Evolutionary conservation across 768 basidiomycete species (phyloP).

Genomic region (Suillus americanus): DNA sequence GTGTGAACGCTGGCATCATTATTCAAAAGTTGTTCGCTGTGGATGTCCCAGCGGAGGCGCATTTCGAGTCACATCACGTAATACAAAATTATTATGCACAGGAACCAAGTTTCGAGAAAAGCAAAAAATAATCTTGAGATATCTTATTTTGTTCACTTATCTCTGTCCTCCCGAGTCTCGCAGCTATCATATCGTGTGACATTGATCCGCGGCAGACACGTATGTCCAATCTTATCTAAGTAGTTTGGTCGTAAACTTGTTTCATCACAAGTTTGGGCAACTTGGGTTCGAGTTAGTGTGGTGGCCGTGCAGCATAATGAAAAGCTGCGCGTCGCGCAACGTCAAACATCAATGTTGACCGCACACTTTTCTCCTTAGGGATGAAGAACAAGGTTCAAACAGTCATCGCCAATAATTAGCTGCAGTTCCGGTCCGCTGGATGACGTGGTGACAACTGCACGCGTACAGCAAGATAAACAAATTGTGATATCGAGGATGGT

Average conservation of each 20-base stretch:
- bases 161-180: neutral
- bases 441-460: neutral
- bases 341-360: conserved; percentile 28
- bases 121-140: neutral
- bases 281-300: conserved; percentile 9
- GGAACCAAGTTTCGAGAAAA: neutral
- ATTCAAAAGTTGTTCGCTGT: neutral
- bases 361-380: conserved; percentile 8
- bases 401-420: conserved; percentile 3
- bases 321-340: conserved; percentile 22
- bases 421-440: neutral
- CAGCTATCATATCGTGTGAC: conserved; percentile 1
- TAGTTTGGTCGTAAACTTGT: neutral
- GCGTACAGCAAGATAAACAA: conserved; percentile 3
- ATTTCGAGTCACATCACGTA: conserved; percentile 1
- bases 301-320: conserved; percentile 20
- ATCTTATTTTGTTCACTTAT: neutral
- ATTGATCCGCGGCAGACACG: neutral
- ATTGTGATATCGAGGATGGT: conserved; percentile 2
- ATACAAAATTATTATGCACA: neutral
- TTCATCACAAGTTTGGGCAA: conserved; percentile 18
- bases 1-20: neutral
- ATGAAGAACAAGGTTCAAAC: conserved; percentile 8
- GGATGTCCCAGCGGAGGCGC: neutral
- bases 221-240: neutral